Evolutionary conservation across 139 green algal species (phyloP).

Genomic region (Pycnococcus provasolii): DNA sequence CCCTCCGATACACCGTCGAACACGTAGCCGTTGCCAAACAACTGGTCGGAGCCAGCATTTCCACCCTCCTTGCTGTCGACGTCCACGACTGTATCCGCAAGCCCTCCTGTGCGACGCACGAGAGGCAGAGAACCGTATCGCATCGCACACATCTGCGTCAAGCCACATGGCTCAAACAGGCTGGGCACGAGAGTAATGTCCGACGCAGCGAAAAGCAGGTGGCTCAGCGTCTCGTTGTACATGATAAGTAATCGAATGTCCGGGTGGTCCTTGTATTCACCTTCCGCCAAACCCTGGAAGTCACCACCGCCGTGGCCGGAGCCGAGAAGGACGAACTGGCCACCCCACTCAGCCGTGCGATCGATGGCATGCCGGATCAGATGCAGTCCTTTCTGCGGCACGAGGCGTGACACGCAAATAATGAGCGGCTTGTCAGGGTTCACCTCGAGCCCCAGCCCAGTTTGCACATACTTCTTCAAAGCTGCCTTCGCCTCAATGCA

Average conservation of each 20-base stretch:
- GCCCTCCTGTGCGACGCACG: constrained; percentile 28
- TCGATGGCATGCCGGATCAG: constrained; percentile 70
- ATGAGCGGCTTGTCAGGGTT: constrained; percentile 60
- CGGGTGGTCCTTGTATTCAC: constrained; percentile 41
- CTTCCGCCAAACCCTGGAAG: constrained; percentile 60
- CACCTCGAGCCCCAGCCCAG: constrained; percentile 63
- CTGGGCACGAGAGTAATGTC: constrained; percentile 87
- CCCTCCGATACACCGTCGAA: constrained; percentile 76
- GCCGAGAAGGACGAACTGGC: constrained; percentile 87
- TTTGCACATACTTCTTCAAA: constrained; percentile 68
- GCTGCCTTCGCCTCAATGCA: constrained; percentile 56
- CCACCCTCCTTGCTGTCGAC: constrained; percentile 25
- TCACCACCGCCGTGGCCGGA: constrained; percentile 63
- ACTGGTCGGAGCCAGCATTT: neutral
- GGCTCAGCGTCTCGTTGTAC: constrained; percentile 72
- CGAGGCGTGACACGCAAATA: constrained; percentile 73
- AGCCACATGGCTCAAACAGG: constrained; percentile 92
- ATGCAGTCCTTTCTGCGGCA: constrained; percentile 76
- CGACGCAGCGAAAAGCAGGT: constrained; percentile 77
- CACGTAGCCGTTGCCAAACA: constrained; percentile 31
- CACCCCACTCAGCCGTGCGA: constrained; percentile 52
- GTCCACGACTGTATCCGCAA: constrained; percentile 42
- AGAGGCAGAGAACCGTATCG: constrained; percentile 44
- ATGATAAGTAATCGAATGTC: constrained; percentile 45
- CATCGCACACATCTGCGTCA: constrained; percentile 81